Evolutionary conservation across 176 grass and related monocot species (phyloP), one percentile per base, ranked within the genome.

Genomic region (Neostapfia colusana): DNA sequence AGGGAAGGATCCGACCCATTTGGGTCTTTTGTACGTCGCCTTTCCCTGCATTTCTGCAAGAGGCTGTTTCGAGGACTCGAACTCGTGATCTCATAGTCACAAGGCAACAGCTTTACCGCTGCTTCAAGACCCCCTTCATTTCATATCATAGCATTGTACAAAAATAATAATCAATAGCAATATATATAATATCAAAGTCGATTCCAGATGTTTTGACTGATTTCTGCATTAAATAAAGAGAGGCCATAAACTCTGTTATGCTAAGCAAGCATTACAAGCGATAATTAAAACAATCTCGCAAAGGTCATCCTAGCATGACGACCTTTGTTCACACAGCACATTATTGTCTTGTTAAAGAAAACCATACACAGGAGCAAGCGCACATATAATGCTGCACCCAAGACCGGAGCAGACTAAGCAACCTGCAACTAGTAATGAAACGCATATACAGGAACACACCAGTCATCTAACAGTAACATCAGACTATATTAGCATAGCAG

Each of bases 211-310:
- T 8, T 63, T 53, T 31, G 6, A 23, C 35, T 76, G 56, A 57
- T 70, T 63, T 51, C 43, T 26, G 37, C 28, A 76, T 45, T 20
- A 70, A 81, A 80, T 60, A 76, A 14, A 13, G 36, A 18, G 4
- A 61, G 18, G 31, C 18, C 44, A 41, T 54, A 56, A 26, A 26
- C 18, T 4, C 51, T 37, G 10, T 48, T 20, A 73, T 85, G 82
- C 76, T 74, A 85, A 86, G 84, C 78, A 81, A 81, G 65, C 78
- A 81, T 74, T 74, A 38, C 72, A 57, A 48, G 35, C 25, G 14
- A 50, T 1, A 80, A 75, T 21, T 18, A 5, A 21, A 48, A 18
- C 54, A 76, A 70, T 10, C 55, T 25, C 55, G 37, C 42, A 63
- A 27, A 70, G 71, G 80, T 70, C 78, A 69, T 70, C 54, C 17